Percentiles rank a stretch among this genome's conserved stretches.
These are phyloP conservation scores for Rhodomyrtus tomentosa DNA, from an alignment of 345 rosid species.

Conservation along the genomic window DNA sequence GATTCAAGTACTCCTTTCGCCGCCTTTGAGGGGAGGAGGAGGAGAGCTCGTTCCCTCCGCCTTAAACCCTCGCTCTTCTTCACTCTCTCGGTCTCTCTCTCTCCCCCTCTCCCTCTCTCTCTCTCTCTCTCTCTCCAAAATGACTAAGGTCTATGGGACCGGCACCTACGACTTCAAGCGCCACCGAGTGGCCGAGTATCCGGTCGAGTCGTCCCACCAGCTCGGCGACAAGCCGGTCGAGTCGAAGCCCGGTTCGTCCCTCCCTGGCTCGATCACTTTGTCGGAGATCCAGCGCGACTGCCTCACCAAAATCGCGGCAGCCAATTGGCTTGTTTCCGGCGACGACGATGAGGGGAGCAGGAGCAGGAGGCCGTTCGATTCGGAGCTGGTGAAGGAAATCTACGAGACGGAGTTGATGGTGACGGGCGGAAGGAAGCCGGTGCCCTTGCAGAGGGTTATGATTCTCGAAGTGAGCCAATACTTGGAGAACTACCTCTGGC, in stretches of 20 bases:
- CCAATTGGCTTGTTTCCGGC: conserved; percentile 53
- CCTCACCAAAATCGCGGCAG: conserved; percentile 68
- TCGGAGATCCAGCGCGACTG: conserved; percentile 89
- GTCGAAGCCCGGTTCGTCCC: conserved; percentile 46
- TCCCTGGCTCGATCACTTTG: conserved; percentile 73
- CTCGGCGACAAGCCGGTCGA: conserved; percentile 42
- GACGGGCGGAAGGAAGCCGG: conserved; percentile 64
- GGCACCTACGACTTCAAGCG: conserved; percentile 98
- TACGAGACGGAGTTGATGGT: conserved; percentile 72
- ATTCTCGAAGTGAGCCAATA: conserved; percentile 94
- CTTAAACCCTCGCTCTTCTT: background rate
- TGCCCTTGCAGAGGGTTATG: conserved; percentile 91
- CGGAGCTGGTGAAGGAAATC: conserved; percentile 69
- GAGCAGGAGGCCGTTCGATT: conserved; percentile 41
- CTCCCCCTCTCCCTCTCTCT: background rate
- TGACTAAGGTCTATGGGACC: conserved; percentile 91
- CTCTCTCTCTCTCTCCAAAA: background rate
- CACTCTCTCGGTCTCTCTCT: background rate
- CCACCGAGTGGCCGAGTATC: conserved; percentile 96
- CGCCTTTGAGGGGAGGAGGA: background rate
- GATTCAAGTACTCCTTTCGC: background rate
- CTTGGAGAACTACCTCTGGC: conserved; percentile 93
- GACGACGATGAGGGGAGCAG: conserved; percentile 15
- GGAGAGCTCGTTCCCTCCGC: background rate
- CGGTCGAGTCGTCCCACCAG: conserved; percentile 43